Percentiles rank a stretch among this genome's conserved stretches.
These are phyloP conservation scores for Leccinum fuscescens DNA, from an alignment of 1,284 basidiomycete genomes.

Conservation along the genomic window DNA sequence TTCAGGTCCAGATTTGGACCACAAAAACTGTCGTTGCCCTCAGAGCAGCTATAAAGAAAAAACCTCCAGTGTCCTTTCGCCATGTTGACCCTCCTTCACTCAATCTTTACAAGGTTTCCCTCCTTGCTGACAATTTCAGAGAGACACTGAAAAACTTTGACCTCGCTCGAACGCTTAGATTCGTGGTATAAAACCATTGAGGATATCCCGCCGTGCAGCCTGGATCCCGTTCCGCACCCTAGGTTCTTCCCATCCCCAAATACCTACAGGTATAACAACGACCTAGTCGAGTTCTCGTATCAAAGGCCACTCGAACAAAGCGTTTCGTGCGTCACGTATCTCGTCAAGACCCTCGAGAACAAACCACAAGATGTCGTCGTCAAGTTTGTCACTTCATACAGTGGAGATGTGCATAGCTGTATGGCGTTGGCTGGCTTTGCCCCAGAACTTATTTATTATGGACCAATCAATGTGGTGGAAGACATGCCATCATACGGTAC, in stretches of 20 bases:
- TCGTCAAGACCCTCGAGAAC: background rate
- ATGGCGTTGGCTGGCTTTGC: slow-evolving; percentile 9
- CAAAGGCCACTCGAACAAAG: background rate
- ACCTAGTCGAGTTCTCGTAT: slow-evolving; percentile 8
- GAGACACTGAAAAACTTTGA: too few relatives aligned
- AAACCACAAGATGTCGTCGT: slow-evolving; percentile 7
- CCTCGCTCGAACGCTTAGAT: background rate
- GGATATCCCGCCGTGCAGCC: background rate
- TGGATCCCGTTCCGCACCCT: background rate
- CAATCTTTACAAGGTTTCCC: too few relatives aligned
- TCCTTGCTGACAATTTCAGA: too few relatives aligned
- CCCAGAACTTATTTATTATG: slow-evolving; percentile 13
- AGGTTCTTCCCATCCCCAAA: slow-evolving; percentile 20
- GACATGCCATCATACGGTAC: slow-evolving; percentile 12
- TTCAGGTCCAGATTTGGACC: too few relatives aligned
- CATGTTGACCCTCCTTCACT: too few relatives aligned
- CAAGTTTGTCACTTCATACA: slow-evolving; percentile 18
- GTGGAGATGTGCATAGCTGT: slow-evolving; percentile 2
- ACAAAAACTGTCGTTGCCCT: too few relatives aligned
- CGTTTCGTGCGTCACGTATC: slow-evolving; percentile 10
- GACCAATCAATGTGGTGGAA: background rate
- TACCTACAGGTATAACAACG: background rate
- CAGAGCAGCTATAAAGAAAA: too few relatives aligned
- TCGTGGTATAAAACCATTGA: slow-evolving; percentile 14
- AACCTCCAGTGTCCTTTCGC: too few relatives aligned